Evolutionary conservation across 2,329 filamentous ascomycete species (phyloP).

Genomic region (Sclerotinia trifoliorum): DNA sequence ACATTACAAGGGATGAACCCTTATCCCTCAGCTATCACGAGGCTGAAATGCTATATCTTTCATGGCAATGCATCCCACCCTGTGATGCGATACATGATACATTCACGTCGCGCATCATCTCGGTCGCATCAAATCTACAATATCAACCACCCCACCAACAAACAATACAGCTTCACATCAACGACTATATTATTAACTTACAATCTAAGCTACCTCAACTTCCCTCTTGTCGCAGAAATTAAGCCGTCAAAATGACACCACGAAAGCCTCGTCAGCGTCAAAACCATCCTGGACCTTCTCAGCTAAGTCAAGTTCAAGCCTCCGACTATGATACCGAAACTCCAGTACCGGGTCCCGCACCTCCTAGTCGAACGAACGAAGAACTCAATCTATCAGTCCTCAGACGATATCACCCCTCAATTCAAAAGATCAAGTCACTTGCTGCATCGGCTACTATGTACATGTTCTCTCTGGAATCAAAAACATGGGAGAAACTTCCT

Average conservation of each 20-base stretch:
- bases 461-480: conserved; percentile 63
- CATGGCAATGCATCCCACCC: not conserved
- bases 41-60: not conserved
- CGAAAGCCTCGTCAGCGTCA: conserved; percentile 41
- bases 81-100: not conserved
- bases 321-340: conserved; percentile 55
- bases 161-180: not conserved
- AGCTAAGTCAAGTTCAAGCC: conserved; percentile 42
- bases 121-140: not conserved
- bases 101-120: not conserved
- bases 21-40: not conserved
- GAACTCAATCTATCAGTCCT: conserved; percentile 87
- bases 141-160: not conserved
- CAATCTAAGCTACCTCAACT: not conserved
- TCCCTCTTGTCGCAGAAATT: not conserved
- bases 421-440: conserved; percentile 72
- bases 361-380: conserved; percentile 63
- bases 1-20: too few species aligned
- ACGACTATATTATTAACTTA: not conserved
- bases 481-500: conserved; percentile 79
- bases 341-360: conserved; percentile 39
- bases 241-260: conserved; percentile 40
- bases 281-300: conserved; percentile 39
- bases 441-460: conserved; percentile 87
- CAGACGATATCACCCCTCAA: conserved; percentile 73